Evolutionary conservation across 768 basidiomycete genomes (phyloP).

Genomic region (Sutorius australiensis): DNA sequence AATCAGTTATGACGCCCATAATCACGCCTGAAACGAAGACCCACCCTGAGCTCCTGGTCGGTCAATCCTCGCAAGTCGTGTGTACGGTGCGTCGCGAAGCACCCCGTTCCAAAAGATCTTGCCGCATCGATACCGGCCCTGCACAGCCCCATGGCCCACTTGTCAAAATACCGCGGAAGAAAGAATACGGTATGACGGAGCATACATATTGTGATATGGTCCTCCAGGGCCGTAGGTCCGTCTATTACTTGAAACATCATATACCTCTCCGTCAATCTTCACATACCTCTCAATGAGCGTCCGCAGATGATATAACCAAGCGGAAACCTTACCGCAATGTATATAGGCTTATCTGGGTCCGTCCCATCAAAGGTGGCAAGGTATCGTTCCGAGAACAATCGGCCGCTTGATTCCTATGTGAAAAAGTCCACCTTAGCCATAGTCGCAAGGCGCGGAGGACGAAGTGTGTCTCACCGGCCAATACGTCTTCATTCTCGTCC

Average conservation of each 20-base stretch:
- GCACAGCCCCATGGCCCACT: constrained; percentile 23
- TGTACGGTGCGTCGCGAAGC: constrained; percentile 86
- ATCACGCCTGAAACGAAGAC: constrained; percentile 21
- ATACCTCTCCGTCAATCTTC: constrained; percentile 90
- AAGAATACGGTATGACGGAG: constrained; percentile 4
- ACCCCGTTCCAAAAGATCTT: constrained; percentile 89
- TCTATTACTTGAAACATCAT: constrained; percentile 78
- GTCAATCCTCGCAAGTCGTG: constrained; percentile 85
- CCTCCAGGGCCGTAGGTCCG: constrained; percentile 87
- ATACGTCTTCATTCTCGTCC: constrained; percentile 55
- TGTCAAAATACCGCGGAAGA: constrained; percentile 22
- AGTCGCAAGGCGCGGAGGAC: not conserved
- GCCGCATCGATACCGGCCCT: constrained; percentile 88
- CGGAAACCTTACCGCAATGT: constrained; percentile 65
- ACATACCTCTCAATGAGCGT: constrained; percentile 11
- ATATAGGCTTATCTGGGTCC: constrained; percentile 63
- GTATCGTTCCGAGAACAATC: constrained; percentile 69
- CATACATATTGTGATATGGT: constrained; percentile 68
- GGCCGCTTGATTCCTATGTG: constrained; percentile 48
- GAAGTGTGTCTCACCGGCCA: constrained; percentile 49
- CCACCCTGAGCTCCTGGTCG: constrained; percentile 65
- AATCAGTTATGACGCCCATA: not conserved
- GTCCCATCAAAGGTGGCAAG: constrained; percentile 71
- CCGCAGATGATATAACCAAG: constrained; percentile 4
- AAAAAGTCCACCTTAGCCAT: not conserved